These are phyloP conservation scores for Boletellus ananiceps DNA, from an alignment of 768 basidiomycete species.

Conservation along the genomic window DNA sequence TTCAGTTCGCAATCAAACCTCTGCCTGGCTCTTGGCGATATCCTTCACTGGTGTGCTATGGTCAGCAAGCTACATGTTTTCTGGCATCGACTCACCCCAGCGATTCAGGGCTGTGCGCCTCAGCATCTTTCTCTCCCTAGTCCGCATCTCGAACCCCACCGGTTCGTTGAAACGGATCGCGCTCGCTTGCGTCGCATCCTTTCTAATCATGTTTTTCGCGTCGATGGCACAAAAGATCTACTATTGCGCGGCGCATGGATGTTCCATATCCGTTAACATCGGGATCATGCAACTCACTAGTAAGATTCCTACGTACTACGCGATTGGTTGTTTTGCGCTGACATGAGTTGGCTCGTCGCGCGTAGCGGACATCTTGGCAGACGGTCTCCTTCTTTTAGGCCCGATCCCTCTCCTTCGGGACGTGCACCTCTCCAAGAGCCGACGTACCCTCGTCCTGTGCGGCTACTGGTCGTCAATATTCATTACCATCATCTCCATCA, in stretches of 20 bases:
- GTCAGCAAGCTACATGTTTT: not conserved
- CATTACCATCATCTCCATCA: conserved; percentile 4
- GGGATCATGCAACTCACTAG: conserved; percentile 7
- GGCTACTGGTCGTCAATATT: conserved; percentile 6
- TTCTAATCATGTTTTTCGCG: conserved; percentile 1
- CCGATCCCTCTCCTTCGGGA: conserved; percentile 5
- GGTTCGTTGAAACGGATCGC: not conserved
- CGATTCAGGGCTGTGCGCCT: conserved; percentile 2
- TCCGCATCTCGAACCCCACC: conserved; percentile 8
- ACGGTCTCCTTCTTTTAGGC: not conserved
- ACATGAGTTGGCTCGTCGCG: not conserved
- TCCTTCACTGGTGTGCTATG: conserved; percentile 2
- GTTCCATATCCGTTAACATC: not conserved
- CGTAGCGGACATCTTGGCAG: not conserved
- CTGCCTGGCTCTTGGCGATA: not conserved
- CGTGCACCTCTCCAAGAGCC: conserved; percentile 3
- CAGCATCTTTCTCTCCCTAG: conserved; percentile 8
- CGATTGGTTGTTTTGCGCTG: not conserved
- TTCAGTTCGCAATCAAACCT: not conserved
- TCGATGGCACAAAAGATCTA: conserved; percentile 1
- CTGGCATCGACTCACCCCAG: not conserved
- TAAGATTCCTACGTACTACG: not conserved
- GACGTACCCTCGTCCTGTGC: conserved; percentile 6
- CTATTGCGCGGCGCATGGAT: not conserved
- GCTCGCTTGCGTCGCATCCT: not conserved